Base-by-base conservation (phyloP, 768 basidiomycete species). In the Daedalea quercina region DNA sequence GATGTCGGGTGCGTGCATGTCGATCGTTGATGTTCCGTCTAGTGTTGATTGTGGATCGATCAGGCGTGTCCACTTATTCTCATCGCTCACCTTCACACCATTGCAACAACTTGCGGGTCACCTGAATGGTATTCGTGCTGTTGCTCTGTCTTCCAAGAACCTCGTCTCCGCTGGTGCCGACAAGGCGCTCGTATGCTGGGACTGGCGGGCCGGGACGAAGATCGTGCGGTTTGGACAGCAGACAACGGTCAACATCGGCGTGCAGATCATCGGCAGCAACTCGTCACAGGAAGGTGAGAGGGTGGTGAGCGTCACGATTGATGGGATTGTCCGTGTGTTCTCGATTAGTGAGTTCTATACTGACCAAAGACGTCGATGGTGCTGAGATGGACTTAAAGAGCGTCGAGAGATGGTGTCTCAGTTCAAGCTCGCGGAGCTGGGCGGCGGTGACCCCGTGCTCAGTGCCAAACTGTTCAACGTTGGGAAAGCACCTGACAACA, bases 151-250 rank as follows among this genome's bases (percentile, higher is more conserved):
- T 2, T 84, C 85, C 2, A 84, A 82, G 63, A 89, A 90, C 58
- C 81, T 94, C 15, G 90, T 94, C 25, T 91, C 89, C 1, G 93
- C 93, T 0, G 89, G 92, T 68, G 65, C 85, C 64, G 71, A 85
- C 57, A 84, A 85, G 61, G 82, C 79, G 0, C 67, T 84, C 20
- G 91, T 94, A 13, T 90, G 87, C 60, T 94, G 89, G 90, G 88
- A 92, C 67, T 91, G 89, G 90, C 79, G 91, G 3, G 77, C 85
- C 0, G 93, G 93, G 12, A 84, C 82, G 11, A 95, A 94, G 73
- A 85, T 93, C 45, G 87, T 92, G 34, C 74, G 90, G 17, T 94
- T 94, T 60, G 93, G 92, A 1, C 93, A 95, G 65, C 91, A 94
- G 70, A 94, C 90, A 9, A 94, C 90, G 7, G 80, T 92, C 59